Evolutionary conservation across 2,329 filamentous ascomycete genomes (phyloP), one percentile per base, ranked within the genome.

Genomic region (Trichothecium sympodiale): DNA sequence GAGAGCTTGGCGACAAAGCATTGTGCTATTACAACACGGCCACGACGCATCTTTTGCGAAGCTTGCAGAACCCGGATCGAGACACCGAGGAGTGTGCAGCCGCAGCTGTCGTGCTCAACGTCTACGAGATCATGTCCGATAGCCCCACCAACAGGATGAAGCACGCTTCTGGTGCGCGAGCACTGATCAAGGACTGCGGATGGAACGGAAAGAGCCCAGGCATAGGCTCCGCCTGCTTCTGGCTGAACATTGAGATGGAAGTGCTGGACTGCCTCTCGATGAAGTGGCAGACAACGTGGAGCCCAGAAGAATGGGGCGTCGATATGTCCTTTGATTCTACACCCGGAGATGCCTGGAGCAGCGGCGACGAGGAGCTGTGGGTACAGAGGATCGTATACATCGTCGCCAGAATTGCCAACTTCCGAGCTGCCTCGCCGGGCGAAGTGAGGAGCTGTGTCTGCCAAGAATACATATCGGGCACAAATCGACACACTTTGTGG

Each of bases 51-150:
- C 69, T 95, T 3, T 64, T 93, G 12, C 74, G 77, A 32, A 80
- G 75, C 34, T 38, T 29, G 28, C 13, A 16, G 13, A 16, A n/a
- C 28, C 15, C 15, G 7, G 28, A 29, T 16, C 6, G 28, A n/a
- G 13, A 29, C 28, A 29, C 6, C 28, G 76, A 80, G 18, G 78
- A 94, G 36, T 94, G 87, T 54, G 86, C 88, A 7, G 84, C 83
- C 0, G 86, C 86, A 0, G 87, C 89, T 3, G 80, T 94, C 12
- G 80, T 94, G 7, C 69, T 96, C 23, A 89, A 94, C 47, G 83
- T 94, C 4, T 95, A 93, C 58, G 87, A 95, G 56, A 80, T 88
- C 47, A 94, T 95, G 85, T 86, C 77, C 33, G 83, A 89, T 51
- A 76, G 76, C 45, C 77, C 82, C 5, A 65, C 80, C 27, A 77